Evolutionary conservation across 495 filamentous ascomycete genomes (phyloP), one percentile per base, ranked within the genome.

Genomic region (Daldinia caldariorum): DNA sequence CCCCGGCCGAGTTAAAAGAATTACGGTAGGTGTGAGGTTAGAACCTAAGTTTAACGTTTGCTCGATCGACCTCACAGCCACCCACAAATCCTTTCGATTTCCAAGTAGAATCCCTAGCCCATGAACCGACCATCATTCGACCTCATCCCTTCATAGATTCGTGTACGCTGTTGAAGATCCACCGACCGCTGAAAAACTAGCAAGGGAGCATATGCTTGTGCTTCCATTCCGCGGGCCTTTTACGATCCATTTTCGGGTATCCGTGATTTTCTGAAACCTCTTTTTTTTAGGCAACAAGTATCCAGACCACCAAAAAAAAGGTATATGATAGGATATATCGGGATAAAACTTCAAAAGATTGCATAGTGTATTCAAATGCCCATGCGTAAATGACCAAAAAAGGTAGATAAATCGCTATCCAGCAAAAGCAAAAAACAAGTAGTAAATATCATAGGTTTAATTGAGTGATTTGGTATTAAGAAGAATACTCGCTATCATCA

Each of bases 71-170:
- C 43, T 34, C 63, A 62, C 71, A 67, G 43, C 67, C 71, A 61
- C 71, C 35, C 26, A 58, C 16, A 61, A 56, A 65, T 58, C 65
- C 65, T 66, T 45, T 57, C 32, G 34, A 51, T 39, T 34, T 58
- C 41, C 55, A 38, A 45, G 50, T 51, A 49, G 26, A 47, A 38
- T 35, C 32, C 53, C 32, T 18, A 63, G 37, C 51, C 66, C 63
- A 50, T 67, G 38, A 37, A 16, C 67, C 51, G 29, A 47, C 61
- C 56, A 56, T 66, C 59, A 37, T 60, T 67, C 67, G 59, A 63
- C 34, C 70, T 69, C 65, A 22, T 73, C 66, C 66, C 63, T 67
- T 73, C 71, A 51, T 73, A 66, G 61, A 63, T 53, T 73, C 67
- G 67, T 73, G 66, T 66, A 73, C 66, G 67, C 51, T 66, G 66